Evolutionary conservation across 2,329 filamentous ascomycete species (phyloP), one percentile per base, ranked within the genome.

Genomic region (Pseudogymnoascus sp.): DNA sequence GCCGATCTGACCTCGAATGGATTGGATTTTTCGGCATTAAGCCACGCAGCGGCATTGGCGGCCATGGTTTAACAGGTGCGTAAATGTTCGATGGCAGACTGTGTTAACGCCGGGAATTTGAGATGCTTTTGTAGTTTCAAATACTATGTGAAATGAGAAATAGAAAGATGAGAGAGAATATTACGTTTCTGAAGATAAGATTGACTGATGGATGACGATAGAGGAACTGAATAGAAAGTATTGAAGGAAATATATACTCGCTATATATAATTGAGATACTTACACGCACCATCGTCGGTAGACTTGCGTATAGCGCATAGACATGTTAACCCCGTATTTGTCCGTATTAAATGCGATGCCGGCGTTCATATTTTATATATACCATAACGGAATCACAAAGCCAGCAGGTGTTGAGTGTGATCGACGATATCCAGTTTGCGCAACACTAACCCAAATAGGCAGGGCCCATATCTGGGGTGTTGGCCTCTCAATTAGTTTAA

Each of bases 1-100:
- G 76, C 77, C 4, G 72, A 67, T 1, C 68, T 65, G 50, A 80
- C 74, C 44, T 73, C 65, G n/a, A 75, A 68, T 9, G 72, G 67
- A 62, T 64, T 64, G 69, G 73, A 70, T 65, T 74, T 65, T 64
- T 70, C 67, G 63, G 73, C 50, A 62, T 64, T 42, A 4, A 65
- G 40, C 68, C 68, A 71, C n/a, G 70, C 70, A 10, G 69, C 70
- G 61, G 66, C n/a, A 40, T 70, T 69, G 3, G 23, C 31, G 19
- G 61, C 4, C 61, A 66, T 65, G 10, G 13, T n/a, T n/a, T 26
- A 26, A 9, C 21, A 4, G n/a, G n/a, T 29, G n/a, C 23, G 23
- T 6, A 15, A 5, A 17, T n/a, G 13, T 29, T 50, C 19, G 4
- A 26, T 7, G 6, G 23, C 17, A 6, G 23, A 11, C 44, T 17